phyloP scores from a whole-genome alignment of 768 basidiomycete species.

The Mycena amicta region DNA sequence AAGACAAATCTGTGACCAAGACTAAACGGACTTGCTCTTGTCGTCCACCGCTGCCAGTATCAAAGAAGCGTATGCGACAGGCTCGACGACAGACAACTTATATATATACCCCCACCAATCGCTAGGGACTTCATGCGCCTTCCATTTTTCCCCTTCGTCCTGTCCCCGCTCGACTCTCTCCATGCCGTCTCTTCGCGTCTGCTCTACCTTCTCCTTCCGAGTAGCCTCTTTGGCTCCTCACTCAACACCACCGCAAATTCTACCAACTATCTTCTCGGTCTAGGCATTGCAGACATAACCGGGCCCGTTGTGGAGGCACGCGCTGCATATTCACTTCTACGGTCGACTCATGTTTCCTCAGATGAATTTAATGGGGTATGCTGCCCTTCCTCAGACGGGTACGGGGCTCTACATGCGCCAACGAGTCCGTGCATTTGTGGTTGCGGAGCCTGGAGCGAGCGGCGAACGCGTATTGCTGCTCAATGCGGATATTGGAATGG shows the following conservation, averaged over 20 bases:
- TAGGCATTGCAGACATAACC: conserved; percentile 22
- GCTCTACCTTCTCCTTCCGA: neutral
- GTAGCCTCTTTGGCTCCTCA: neutral
- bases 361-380: conserved; percentile 64
- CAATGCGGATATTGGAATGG: conserved; percentile 23
- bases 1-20: neutral
- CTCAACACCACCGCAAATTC: neutral
- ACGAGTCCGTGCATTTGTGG: conserved; percentile 54
- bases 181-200: conserved; percentile 4
- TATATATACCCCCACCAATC: neutral
- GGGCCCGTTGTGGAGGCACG: conserved; percentile 47
- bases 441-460: conserved; percentile 39
- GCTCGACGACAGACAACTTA: neutral
- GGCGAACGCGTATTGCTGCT: conserved; percentile 10
- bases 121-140: conserved; percentile 10
- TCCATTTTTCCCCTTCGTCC: conserved; percentile 8
- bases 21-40: neutral
- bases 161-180: conserved; percentile 17
- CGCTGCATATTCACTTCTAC: neutral
- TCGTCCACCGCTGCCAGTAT: neutral
- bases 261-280: conserved; percentile 15
- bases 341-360: conserved; percentile 39
- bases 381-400: conserved; percentile 47
- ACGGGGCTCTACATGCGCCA: conserved; percentile 60
- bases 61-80: neutral